Conservation (phyloP, 2,329 filamentous ascomycete species). For the Fusarium avenaceum region DNA sequence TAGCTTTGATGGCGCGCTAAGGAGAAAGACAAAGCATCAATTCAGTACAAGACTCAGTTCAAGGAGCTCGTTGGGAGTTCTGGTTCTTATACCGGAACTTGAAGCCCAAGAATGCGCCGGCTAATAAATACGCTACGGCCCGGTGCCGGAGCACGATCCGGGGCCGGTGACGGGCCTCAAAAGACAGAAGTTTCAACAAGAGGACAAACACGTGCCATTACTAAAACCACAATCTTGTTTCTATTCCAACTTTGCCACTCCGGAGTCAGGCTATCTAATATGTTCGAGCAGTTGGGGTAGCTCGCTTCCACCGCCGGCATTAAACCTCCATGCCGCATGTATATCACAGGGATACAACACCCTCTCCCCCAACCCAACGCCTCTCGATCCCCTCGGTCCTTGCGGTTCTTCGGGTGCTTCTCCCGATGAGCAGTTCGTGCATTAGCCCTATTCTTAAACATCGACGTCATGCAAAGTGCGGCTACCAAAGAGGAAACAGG, state of each 20-base stretch:
- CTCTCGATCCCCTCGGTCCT: not conserved
- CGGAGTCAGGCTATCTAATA: not conserved
- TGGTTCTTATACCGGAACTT: slow-evolving; percentile 9
- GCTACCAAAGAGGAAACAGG: not conserved
- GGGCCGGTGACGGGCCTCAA: slow-evolving; percentile 14
- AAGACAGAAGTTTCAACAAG: not conserved
- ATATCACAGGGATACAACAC: not conserved
- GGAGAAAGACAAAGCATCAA: not conserved
- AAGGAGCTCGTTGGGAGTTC: not conserved
- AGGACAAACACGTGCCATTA: not conserved
- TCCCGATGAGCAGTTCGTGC: slow-evolving; percentile 6
- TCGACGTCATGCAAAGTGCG: slow-evolving; percentile 20
- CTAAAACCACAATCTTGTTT: not conserved
- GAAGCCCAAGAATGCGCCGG: slow-evolving; percentile 8
- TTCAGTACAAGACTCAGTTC: not conserved
- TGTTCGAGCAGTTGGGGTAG: not conserved
- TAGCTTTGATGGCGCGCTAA: not conserved
- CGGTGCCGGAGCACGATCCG: slow-evolving; percentile 25
- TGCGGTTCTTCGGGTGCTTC: slow-evolving; percentile 12
- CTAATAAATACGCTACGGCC: slow-evolving; percentile 10
- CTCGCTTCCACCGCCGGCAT: slow-evolving; percentile 27
- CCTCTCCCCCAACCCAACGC: slow-evolving; percentile 3
- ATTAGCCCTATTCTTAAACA: not conserved
- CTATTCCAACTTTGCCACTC: slow-evolving; percentile 1
- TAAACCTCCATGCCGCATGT: slow-evolving; percentile 1